Evolutionary conservation across 148 eudicot species (phyloP), one percentile per base, ranked within the genome.

Genomic region (Persicaria tinctoria): DNA sequence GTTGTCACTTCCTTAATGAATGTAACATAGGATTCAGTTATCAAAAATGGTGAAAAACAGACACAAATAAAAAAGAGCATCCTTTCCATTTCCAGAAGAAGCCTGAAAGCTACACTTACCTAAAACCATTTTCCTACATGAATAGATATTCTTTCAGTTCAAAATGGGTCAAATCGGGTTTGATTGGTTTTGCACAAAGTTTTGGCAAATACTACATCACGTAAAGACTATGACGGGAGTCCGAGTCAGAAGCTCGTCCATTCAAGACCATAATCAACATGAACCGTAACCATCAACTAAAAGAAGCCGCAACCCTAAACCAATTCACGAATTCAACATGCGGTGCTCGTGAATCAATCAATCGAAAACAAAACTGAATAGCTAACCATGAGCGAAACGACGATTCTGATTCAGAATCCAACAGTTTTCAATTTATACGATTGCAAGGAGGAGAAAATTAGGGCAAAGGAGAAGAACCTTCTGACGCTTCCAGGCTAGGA

Each of bases 401-500:
- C n/a, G 53, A 48, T 10, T 2, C 1, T 0, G 5, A 18, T 38
- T 23, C 47, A 5, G 47, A 5, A 10, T 0, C 5, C 23, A 70
- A 46, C 12, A 70, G 46, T 16, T 10, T 16, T 32, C 12, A 11
- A 9, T 2, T 7, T 1, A 11, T 23, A 6, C 16, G 9, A 45
- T 70, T 46, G 73, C 51, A 70, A 48, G 8, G 48, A 72, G 9
- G 4, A 6, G 41, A 75, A 46, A 46, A 6, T 32, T 20, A 66
- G 44, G 50, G 48, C 54, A 55, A 48, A 56, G 50, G 44, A 44
- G 76, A 48, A 63, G 70, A 73, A 81, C 93, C 93, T 89, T 85
- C 3, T 80, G 89, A 73, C 77, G 83, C 76, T 89, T 89, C 93
- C 93, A 89, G 50, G 85, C 76, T 60, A 87, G 82, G 51, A 89